These are phyloP conservation scores for Suillus subaureus DNA, from an alignment of 768 basidiomycete species.

Conservation along the genomic window DNA sequence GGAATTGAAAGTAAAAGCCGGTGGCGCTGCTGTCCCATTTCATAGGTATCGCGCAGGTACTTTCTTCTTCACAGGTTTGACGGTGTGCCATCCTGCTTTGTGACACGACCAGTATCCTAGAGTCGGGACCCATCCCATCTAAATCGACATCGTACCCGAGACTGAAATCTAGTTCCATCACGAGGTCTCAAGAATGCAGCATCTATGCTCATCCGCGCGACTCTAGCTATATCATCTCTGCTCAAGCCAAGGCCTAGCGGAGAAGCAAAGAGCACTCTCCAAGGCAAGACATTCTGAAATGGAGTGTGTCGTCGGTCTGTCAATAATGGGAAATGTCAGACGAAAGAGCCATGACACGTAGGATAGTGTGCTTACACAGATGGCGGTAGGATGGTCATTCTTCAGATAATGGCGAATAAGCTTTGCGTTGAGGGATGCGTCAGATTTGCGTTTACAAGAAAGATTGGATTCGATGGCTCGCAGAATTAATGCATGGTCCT, in stretches of 20 bases:
- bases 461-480: not conserved
- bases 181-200: slow-evolving; percentile 8
- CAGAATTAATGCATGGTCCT: slow-evolving; percentile 27
- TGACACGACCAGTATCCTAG: not conserved
- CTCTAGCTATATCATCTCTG: slow-evolving; percentile 52
- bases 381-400: slow-evolving; percentile 66
- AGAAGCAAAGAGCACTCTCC: slow-evolving; percentile 78
- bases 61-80: not conserved
- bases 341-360: slow-evolving; percentile 5
- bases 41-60: not conserved
- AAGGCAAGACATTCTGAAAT: slow-evolving; percentile 71
- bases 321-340: not conserved
- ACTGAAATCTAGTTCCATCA: not conserved
- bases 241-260: slow-evolving; percentile 72
- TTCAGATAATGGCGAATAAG: slow-evolving; percentile 70
- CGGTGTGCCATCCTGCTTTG: not conserved
- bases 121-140: not conserved
- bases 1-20: not conserved
- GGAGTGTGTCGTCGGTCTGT: slow-evolving; percentile 82
- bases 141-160: not conserved
- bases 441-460: slow-evolving; percentile 64
- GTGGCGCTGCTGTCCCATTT: not conserved
- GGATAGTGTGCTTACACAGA: slow-evolving; percentile 57
- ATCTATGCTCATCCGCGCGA: slow-evolving; percentile 66
- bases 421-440: slow-evolving; percentile 61